Evolutionary conservation across 148 eudicot genomes (phyloP).

Genomic region (Camellia sinensis): DNA sequence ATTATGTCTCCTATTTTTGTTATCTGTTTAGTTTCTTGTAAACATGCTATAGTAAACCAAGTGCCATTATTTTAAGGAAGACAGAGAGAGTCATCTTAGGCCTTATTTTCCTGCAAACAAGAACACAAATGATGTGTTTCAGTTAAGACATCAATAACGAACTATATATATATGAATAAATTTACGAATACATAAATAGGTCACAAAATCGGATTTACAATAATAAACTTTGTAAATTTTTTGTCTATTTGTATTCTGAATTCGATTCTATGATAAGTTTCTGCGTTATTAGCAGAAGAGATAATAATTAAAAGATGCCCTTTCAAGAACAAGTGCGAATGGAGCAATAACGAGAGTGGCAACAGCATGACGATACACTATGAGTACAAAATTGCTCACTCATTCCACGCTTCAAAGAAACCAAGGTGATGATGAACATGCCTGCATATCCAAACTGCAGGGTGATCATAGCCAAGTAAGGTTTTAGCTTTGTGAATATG

Average conservation of each 20-base stretch:
- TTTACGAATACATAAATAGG: no score
- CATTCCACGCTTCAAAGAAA: slow-evolving; percentile 54
- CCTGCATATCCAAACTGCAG: slow-evolving; percentile 75
- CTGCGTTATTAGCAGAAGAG: not conserved
- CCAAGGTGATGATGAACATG: slow-evolving; percentile 55
- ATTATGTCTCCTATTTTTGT: no score
- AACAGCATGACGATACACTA: slow-evolving; percentile 60
- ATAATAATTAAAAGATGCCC: slow-evolving; percentile 20
- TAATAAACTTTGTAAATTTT: no score
- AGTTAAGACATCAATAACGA: not conserved
- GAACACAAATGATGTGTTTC: not conserved
- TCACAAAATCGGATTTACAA: no score
- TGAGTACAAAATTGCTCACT: slow-evolving; percentile 51
- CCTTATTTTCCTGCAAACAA: slow-evolving; percentile 53
- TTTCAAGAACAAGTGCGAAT: slow-evolving; percentile 55
- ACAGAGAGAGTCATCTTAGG: slow-evolving; percentile 64
- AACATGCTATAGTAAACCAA: slow-evolving; percentile 33
- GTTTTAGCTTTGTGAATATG: slow-evolving; percentile 22
- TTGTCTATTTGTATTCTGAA: no score
- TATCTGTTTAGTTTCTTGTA: no score
- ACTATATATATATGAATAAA: no score
- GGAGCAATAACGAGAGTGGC: slow-evolving; percentile 59
- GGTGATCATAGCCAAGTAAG: slow-evolving; percentile 54
- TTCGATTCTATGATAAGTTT: no score
- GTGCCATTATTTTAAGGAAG: slow-evolving; percentile 31